Base-by-base conservation (phyloP, 2,329 filamentous ascomycete genomes). In the Coccinonectria pachysandricola region DNA sequence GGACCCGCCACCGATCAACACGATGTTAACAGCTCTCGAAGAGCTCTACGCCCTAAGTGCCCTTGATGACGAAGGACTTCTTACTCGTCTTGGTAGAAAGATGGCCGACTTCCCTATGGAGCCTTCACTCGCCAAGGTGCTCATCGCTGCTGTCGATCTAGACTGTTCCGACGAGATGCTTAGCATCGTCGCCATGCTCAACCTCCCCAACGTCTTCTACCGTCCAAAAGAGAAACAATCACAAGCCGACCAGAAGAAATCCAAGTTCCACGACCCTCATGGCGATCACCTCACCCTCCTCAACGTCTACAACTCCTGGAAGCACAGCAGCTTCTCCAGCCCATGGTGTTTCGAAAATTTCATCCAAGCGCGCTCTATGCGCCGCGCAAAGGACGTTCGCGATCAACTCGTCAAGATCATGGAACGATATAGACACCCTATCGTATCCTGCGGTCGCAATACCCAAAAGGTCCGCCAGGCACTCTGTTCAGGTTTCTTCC, bases 71-170 rank as follows among this genome's bases (percentile, higher is more conserved):
- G 91, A 98, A 66, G 91, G 91, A 9, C 68, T 98, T 0, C 63
- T 98, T 3, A 98, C 91, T 0, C 76, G 91, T 6, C 68, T 94
- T 2, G 91, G 91, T 6, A 75, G 91, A 23, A 93, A 95, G 53
- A 96, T 98, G 88, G 87, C 91, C 8, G 88, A 98, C 49, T 96
- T 96, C 53, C 91, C 91, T 1, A 96, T 96, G 85, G 87, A 96
- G 31, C 91, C 91, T 0, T 76, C 84, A 1, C 68, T 96, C 1
- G 83, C 87, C 27, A 98, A 96, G 54, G 78, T 85, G 0, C 69
- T 98, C 2, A 92, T 98, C 36, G 79, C 77, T 8, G 84, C 84
- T 0, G 82, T 93, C 2, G 83, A 94, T 23, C 71, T 92, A 39
- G 71, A 79, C 15, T 98, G 92, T 56, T 87, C 84, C 0, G 91